Percentiles rank a stretch among this genome's conserved stretches.
Conservation (phyloP, 805 yeast species). For the Maudiozyma serrabonitensis region DNA sequence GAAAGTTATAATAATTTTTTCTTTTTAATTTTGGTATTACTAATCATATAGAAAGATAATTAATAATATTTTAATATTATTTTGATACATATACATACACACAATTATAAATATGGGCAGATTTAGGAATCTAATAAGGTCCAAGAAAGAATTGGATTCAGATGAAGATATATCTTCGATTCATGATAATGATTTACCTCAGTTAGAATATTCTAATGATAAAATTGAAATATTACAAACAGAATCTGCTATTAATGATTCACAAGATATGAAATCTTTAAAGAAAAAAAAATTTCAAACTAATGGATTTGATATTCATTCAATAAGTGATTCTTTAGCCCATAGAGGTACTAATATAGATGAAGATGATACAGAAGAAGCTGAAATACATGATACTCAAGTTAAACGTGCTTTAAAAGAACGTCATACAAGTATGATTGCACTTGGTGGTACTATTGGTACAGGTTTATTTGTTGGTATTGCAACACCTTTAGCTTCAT, state of each 20-base stretch:
- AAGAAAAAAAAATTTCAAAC: constrained; percentile 1
- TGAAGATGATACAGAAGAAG: constrained; percentile 24
- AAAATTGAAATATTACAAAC: constrained; percentile 5
- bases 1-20: too few relatives aligned
- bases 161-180: constrained; percentile 1
- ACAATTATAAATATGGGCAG: constrained; percentile 4
- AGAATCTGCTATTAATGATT: not conserved
- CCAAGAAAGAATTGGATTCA: constrained; percentile 1
- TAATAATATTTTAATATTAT: too few relatives aligned
- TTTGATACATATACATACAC: not conserved
- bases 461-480: constrained; percentile 62
- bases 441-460: constrained; percentile 67
- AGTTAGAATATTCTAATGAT: not conserved
- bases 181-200: not conserved
- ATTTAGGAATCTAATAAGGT: constrained; percentile 6
- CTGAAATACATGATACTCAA: constrained; percentile 31
- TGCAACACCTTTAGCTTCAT: constrained; percentile 40
- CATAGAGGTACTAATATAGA: constrained; percentile 3
- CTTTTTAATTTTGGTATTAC: too few relatives aligned
- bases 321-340: constrained; percentile 4
- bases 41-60: not conserved
- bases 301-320: constrained; percentile 5
- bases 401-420: constrained; percentile 51
- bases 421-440: constrained; percentile 61
- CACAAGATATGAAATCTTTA: not conserved